Evolutionary conservation across 306 rosid species (phyloP).

Genomic region (Glycyrrhiza uralensis): DNA sequence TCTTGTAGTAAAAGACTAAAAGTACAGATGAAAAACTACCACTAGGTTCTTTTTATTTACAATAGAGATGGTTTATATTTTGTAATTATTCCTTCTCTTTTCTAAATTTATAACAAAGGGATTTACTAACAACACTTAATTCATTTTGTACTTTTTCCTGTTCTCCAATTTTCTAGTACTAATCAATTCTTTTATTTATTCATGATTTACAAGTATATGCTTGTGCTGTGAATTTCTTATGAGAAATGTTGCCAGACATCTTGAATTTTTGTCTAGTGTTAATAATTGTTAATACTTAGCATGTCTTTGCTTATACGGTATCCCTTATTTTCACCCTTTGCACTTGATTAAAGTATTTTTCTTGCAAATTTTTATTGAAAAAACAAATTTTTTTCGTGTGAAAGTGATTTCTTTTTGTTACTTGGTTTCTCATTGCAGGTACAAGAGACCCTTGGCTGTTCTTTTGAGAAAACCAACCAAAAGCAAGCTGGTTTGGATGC

Average conservation of each 20-base stretch:
- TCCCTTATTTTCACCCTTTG: background rate
- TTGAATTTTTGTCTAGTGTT: background rate
- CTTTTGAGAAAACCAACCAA: constrained; percentile 25
- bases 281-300: background rate
- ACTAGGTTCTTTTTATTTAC: background rate
- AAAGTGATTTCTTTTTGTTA: constrained; percentile 8
- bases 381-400: background rate
- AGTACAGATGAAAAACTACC: background rate
- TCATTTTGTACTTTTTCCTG: background rate
- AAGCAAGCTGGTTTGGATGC: constrained; percentile 21
- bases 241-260: background rate
- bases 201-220: background rate
- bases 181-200: background rate
- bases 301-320: background rate
- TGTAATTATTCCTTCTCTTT: background rate
- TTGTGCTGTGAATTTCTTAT: background rate
- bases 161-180: background rate
- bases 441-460: constrained; percentile 19
- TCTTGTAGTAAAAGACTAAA: background rate
- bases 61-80: background rate
- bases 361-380: background rate
- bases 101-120: background rate
- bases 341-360: background rate
- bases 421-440: constrained; percentile 34
- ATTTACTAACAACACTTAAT: background rate